Conservation (phyloP, 2,329 filamentous ascomycete species). For the Rhynchosporium secalis region DNA sequence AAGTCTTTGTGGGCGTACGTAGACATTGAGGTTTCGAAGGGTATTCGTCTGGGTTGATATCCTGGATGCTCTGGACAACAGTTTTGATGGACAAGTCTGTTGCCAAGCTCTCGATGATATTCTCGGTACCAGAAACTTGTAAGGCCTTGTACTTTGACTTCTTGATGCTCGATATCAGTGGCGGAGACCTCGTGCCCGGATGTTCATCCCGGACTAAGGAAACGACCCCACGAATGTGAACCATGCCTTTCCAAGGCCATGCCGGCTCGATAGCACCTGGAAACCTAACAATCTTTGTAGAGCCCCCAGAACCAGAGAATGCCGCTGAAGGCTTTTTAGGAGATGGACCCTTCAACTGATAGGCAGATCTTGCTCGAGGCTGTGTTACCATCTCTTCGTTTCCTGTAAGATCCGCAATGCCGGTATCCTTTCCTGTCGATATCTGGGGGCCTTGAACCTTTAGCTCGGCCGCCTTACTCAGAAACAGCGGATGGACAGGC, state of each 20-base stretch:
- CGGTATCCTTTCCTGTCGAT: neutral
- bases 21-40: constrained; percentile 51
- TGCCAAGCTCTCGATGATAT: constrained; percentile 34
- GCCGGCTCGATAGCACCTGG: constrained; percentile 65
- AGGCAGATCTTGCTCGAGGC: neutral
- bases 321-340: constrained; percentile 40
- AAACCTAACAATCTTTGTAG: constrained; percentile 50
- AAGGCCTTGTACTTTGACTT: constrained; percentile 38
- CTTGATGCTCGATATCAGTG: constrained; percentile 17
- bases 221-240: constrained; percentile 58
- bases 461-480: constrained; percentile 50
- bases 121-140: constrained; percentile 30
- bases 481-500: constrained; percentile 68
- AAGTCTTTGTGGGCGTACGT: constrained; percentile 55
- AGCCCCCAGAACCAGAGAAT: constrained; percentile 30
- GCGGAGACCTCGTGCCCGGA: neutral
- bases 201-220: neutral
- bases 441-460: constrained; percentile 23
- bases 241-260: constrained; percentile 69
- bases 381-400: neutral
- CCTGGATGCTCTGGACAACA: constrained; percentile 27
- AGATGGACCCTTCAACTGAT: constrained; percentile 22
- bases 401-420: constrained; percentile 16
- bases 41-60: constrained; percentile 36
- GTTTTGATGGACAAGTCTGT: constrained; percentile 28